phyloP scores from a whole-genome alignment of 371 early-diverging fungal genomes.

The Capillidium rhysosporum region DNA sequence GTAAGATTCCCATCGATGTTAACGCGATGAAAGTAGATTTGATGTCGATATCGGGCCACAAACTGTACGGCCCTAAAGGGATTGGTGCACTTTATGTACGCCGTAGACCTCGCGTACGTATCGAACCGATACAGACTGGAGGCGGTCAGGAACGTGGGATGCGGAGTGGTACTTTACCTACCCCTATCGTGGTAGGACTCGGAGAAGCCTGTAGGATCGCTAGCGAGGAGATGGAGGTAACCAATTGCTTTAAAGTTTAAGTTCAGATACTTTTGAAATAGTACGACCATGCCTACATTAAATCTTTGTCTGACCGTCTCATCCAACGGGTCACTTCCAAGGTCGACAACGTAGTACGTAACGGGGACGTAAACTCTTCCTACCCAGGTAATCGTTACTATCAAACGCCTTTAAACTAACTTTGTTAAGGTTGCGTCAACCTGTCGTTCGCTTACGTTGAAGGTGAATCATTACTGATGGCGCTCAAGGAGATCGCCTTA shows the following conservation, averaged over 20 bases:
- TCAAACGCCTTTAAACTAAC: neutral
- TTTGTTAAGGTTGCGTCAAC: conserved; percentile 73
- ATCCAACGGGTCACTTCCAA: conserved; percentile 56
- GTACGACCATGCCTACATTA: conserved; percentile 65
- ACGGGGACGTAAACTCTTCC: conserved; percentile 62
- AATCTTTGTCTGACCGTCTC: conserved; percentile 52
- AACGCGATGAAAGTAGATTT: conserved; percentile 92
- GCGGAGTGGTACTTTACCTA: conserved; percentile 94
- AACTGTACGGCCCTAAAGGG: conserved; percentile 99
- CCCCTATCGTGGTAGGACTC: conserved; percentile 89
- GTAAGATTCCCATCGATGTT: conserved; percentile 95
- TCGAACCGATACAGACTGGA: conserved; percentile 86
- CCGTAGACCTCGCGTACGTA: conserved; percentile 86
- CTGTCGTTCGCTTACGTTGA: conserved; percentile 99
- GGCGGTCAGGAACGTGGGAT: conserved; percentile 99
- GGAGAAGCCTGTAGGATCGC: conserved; percentile 92
- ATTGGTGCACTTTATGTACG: conserved; percentile 94
- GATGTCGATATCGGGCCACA: conserved; percentile 97
- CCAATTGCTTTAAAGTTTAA: conserved; percentile 7
- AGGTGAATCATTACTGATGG: conserved; percentile 99
- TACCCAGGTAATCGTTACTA: conserved; percentile 39
- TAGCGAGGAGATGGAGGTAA: conserved; percentile 69
- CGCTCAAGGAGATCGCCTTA: conserved; percentile 93
- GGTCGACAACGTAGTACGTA: conserved; percentile 66
- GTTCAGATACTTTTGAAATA: conserved; percentile 11